Conservation (phyloP, 768 basidiomycete genomes). For the Mycena filopes region DNA sequence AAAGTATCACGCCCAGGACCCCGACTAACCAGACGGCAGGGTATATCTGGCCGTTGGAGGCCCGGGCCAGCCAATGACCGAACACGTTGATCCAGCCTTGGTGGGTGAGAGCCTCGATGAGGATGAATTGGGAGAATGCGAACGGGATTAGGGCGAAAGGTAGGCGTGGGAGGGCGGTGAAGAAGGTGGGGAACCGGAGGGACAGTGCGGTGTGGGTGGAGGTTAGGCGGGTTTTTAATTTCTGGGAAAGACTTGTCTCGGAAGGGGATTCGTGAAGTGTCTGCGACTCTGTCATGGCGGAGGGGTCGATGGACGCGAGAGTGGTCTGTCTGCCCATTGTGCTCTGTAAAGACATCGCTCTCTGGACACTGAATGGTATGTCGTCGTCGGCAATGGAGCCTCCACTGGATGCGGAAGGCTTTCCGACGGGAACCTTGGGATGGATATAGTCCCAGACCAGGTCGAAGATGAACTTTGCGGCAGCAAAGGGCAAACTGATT, state of each 20-base stretch:
- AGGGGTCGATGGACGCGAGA: conserved; percentile 48
- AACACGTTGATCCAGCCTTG: conserved; percentile 92
- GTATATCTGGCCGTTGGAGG: conserved; percentile 52
- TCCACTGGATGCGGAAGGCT: conserved; percentile 22
- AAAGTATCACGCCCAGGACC: conserved; percentile 76
- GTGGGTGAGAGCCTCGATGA: conserved; percentile 84
- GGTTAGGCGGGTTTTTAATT: conserved; percentile 2
- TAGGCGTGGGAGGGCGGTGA: conserved; percentile 70
- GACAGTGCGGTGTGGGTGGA: conserved; percentile 34
- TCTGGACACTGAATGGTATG: conserved; percentile 21
- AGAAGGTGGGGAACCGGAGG: conserved; percentile 74
- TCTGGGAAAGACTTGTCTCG: neutral
- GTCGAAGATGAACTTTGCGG: conserved; percentile 77
- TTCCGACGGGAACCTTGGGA: conserved; percentile 38
- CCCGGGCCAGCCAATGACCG: conserved; percentile 69
- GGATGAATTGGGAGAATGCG: conserved; percentile 93
- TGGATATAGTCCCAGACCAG: conserved; percentile 64
- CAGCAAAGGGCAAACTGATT: conserved; percentile 84
- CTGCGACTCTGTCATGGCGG: conserved; percentile 11
- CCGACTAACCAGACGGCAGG: conserved; percentile 75
- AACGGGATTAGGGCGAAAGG: conserved; percentile 90
- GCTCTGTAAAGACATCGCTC: conserved; percentile 62
- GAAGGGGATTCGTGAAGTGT: neutral
- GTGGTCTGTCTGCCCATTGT: conserved; percentile 69
- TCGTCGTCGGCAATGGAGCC: conserved; percentile 30